phyloP scores from a whole-genome alignment of 345 rosid species.

The Eucalyptus albens region DNA sequence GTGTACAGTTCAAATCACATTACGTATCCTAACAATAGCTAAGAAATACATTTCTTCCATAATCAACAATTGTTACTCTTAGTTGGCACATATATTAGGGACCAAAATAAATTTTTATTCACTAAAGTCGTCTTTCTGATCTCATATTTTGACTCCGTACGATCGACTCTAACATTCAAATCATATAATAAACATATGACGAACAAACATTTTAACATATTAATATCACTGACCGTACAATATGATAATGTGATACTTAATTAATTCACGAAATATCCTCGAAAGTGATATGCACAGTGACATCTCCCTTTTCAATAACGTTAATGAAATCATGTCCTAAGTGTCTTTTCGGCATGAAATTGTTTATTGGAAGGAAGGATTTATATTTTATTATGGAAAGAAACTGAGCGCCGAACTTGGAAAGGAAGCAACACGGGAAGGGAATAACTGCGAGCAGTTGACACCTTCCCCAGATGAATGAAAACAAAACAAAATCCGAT shows the following conservation, averaged over 20 bases:
- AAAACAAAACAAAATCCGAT: background rate
- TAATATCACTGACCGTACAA: background rate
- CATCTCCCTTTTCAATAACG: background rate
- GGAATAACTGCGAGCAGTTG: background rate
- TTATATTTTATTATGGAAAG: background rate
- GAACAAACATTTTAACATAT: background rate
- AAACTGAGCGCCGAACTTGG: background rate
- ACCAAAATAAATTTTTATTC: background rate
- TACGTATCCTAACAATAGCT: background rate
- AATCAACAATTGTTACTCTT: background rate
- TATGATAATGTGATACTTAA: rapidly evolving
- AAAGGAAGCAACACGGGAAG: background rate
- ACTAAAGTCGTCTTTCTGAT: background rate
- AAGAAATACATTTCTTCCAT: background rate
- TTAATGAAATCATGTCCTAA: background rate
- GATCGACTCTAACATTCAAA: background rate
- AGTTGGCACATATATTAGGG: background rate
- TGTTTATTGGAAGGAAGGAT: background rate
- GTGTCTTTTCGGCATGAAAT: background rate
- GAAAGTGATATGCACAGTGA: background rate
- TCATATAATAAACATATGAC: background rate
- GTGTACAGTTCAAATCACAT: background rate
- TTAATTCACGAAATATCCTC: background rate
- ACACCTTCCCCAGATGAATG: background rate
- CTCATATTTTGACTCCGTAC: background rate